Base-by-base conservation (phyloP, 768 basidiomycete genomes). In the Boletus pseudopeckii region DNA sequence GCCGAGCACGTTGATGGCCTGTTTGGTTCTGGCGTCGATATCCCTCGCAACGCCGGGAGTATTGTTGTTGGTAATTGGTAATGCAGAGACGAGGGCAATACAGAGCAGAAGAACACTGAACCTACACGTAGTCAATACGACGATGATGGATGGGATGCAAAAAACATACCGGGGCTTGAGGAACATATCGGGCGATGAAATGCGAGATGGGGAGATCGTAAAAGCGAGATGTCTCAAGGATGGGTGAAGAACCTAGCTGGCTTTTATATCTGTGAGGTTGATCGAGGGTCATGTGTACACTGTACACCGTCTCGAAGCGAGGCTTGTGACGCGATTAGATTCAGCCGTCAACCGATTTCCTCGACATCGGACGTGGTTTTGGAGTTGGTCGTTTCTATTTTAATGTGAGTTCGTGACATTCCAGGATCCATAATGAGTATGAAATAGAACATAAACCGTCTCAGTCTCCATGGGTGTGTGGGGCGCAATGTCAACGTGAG, bases 381-480 rank as follows among this genome's bases (percentile, higher is more conserved):
- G 28, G 28, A 28, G 28, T n/a, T 28, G 24, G 24, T 24, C 24
- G 24, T 3, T 24, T 24, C 24, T 24, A 24, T 24, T 24, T 24
- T 24, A 24, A 24, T 24, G 24, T 24, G 7, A 28, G 26, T 28
- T 20, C 30, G 14, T 18, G 44, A 36, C 2, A 39, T 20, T 39
- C 17, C 6, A 34, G 38, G 30, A 44, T 24, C 30, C 4, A 11
- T n/a, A n/a, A 38, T 9, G 33, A 28, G 38, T n/a, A n/a, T 20
- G 14, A 22, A 45, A 36, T 20, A 18, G 13, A 4, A 40, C 20
- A 10, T 15, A 2, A 5, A n/a, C 1, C 15, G 52, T 14, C 28
- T 8, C 2, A 5, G 44, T 39, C 41, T 48, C 57, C 58, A 42
- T n/a, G n/a, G n/a, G n/a, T n/a, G n/a, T n/a, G n/a, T n/a, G n/a